Evolutionary conservation across 176 grass and related monocot genomes (phyloP), one percentile per base, ranked within the genome.

Genomic region (Guadua angustifolia): DNA sequence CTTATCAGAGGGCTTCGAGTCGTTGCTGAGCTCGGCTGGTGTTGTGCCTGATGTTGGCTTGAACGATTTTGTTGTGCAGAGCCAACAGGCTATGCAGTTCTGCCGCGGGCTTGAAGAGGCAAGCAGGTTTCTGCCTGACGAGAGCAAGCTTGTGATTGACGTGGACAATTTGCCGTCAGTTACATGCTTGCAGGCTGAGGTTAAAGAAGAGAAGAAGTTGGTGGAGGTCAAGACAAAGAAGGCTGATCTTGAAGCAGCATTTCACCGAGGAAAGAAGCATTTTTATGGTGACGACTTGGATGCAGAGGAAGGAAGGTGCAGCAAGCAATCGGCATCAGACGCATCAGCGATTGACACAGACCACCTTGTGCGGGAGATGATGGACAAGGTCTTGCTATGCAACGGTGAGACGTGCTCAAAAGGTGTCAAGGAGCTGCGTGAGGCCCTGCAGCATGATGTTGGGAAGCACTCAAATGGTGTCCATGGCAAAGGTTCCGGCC

Each of bases 321-420:
- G 70, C 69, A 98, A 98, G 81, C 96, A 98, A 55, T 95, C 89
- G 4, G 91, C 93, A 5, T 79, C 80, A 0, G 86, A 86, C 7
- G 91, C 93, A 5, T 79, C 80, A 0, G 86, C 86, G 12, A 40
- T 84, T 51, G 92, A 92, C 22, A 80, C 93, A 0, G 93, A 92
- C 32, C 85, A 93, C 60, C 93, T 92, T 49, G 84, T 93, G 49
- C 85, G 96, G 19, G 89, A 93, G 55, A 86, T 98, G 93, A 84
- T 98, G 44, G 96, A 98, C 86, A 95, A 87, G 84, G 89, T 98
- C 13, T 86, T 98, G 74, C 83, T 98, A 12, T 95, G 91, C 60
- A 62, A 91, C 0, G 92, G 89, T 3, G 96, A 92, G 88, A 85
- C 68, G 14, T 94, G 89, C 62, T 86, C 91, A 7, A 91, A 58